A percentile compares a stretch with the other conserved stretches of the same genome.
Evolutionary conservation across 169 alveolate species (phyloP).

Genomic region (Plasmodium gallinaceum): DNA sequence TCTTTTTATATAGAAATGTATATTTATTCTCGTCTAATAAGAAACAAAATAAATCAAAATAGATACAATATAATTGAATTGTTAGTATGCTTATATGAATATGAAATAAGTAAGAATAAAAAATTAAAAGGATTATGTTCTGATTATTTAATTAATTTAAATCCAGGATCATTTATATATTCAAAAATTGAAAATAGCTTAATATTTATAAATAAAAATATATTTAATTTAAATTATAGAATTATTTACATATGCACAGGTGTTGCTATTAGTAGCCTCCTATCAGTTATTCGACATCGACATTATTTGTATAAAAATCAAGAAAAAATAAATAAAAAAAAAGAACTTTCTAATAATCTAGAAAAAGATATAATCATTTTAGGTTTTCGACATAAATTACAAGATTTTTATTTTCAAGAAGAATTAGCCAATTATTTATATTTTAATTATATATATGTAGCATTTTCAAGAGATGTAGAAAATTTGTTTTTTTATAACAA

Average conservation of each 20-base stretch:
- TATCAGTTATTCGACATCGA: conserved; percentile 30
- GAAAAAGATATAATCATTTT: conserved; percentile 42
- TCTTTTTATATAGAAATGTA: background rate
- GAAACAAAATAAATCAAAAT: background rate
- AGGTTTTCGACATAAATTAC: conserved; percentile 39
- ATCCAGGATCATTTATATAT: conserved; percentile 44
- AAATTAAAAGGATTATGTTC: conserved; percentile 63
- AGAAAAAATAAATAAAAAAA: background rate
- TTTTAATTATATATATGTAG: conserved; percentile 49
- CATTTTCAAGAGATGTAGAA: conserved; percentile 31
- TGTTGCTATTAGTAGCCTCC: conserved; percentile 61
- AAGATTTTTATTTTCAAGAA: conserved; percentile 52
- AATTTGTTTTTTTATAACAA: conserved; percentile 9
- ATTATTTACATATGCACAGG: conserved; percentile 66
- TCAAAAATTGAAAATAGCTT: conserved; percentile 52
- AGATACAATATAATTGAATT: conserved; percentile 29
- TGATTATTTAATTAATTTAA: conserved; percentile 46
- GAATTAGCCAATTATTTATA: conserved; percentile 7
- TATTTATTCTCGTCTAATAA: conserved; percentile 7
- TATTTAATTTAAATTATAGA: conserved; percentile 38
- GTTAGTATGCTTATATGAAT: conserved; percentile 47
- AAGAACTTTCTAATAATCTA: background rate
- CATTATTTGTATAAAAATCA: conserved; percentile 11
- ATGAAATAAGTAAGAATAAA: conserved; percentile 53
- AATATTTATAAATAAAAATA: conserved; percentile 42